A percentile compares a stretch with the other conserved stretches of the same genome.
Evolutionary conservation across 345 rosid genomes (phyloP).

Genomic region (Citrus trifoliata): DNA sequence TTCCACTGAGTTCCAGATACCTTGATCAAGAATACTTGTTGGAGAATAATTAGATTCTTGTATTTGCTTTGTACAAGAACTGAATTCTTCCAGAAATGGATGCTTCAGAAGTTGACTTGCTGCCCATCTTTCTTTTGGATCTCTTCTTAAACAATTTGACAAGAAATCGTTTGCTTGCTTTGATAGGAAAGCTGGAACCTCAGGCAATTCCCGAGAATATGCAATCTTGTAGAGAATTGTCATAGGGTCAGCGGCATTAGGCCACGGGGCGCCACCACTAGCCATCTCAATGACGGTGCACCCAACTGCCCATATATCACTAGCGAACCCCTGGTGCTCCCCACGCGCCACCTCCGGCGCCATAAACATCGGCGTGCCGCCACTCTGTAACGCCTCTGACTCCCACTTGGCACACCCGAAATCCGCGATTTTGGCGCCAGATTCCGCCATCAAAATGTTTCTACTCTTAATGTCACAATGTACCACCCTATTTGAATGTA

Average conservation of each 20-base stretch:
- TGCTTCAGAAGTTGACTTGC: slow-evolving; percentile 47
- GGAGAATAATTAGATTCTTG: slow-evolving; percentile 52
- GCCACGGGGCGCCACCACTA: slow-evolving; percentile 54
- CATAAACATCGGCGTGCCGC: slow-evolving; percentile 76
- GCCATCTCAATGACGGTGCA: slow-evolving; percentile 84
- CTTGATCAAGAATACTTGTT: slow-evolving; percentile 69
- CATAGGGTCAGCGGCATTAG: slow-evolving; percentile 31
- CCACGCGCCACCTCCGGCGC: slow-evolving; percentile 90
- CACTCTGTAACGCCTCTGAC: slow-evolving; percentile 21
- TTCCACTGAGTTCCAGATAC: slow-evolving; percentile 57
- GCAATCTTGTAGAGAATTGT: slow-evolving; percentile 43
- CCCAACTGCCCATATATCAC: slow-evolving; percentile 76
- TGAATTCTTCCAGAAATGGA: slow-evolving; percentile 34
- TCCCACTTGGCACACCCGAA: slow-evolving; percentile 66
- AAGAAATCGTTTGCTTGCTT: slow-evolving; percentile 60
- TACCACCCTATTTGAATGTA: slow-evolving; percentile 53
- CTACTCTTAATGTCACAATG: slow-evolving; percentile 81
- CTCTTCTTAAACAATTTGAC: slow-evolving; percentile 49
- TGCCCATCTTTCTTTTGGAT: slow-evolving; percentile 53
- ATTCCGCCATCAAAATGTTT: slow-evolving; percentile 49
- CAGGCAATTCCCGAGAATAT: slow-evolving; percentile 44
- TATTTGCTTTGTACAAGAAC: slow-evolving; percentile 13
- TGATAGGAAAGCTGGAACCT: slow-evolving; percentile 39
- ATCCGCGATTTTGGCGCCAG: slow-evolving; percentile 60
- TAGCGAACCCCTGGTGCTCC: slow-evolving; percentile 55